Base-by-base conservation (phyloP, 2,329 filamentous ascomycete species). In the Exophiala sp. region DNA sequence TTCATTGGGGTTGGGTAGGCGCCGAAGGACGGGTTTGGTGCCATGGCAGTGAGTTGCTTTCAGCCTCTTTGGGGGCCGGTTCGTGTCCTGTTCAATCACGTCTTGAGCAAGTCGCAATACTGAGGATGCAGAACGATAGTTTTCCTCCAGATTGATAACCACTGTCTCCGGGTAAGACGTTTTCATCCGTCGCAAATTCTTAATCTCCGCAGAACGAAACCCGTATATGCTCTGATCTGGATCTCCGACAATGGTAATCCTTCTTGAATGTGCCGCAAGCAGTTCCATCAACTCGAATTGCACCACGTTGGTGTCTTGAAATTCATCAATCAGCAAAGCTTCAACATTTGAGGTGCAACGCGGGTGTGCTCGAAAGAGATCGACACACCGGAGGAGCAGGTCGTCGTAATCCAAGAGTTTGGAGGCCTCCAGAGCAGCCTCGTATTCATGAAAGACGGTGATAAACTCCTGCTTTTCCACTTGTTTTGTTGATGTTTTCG, bases 221-320 rank as follows among this genome's bases (percentile, higher is more conserved):
- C 91, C 88, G 65, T 97, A 98, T 50, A 98, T 98, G 65, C 90
- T 96, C 68, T 98, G 91, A 65, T 98, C 93, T 0, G 93, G 91
- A 64, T 98, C 91, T 27, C 91, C 93, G 3, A 98, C 93, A 52
- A 96, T 87, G 1, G 91, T 97, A 59, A 97, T 91, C n/a, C 82
- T 78, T 48, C 80, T 78, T 37, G 78, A 76, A 18, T 75, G 71
- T 53, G 88, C 81, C 1, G 90, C 88, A 61, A 98, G 83, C 1
- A 95, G 76, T 56, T 80, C 84, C 89, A 96, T 96, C 35, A 98
- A 73, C 60, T 96, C 88, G 62, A 95, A 97, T 66, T 98, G 91
- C 3, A 96, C 83, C 16, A 88, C 80, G 64, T 97, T 98, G 6
- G 91, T 97, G 68, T 98, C 91, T 68, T 98, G 91, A 57, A 96